Conservation (phyloP, 2,329 filamentous ascomycete species). For the Neobulgaria alba region DNA sequence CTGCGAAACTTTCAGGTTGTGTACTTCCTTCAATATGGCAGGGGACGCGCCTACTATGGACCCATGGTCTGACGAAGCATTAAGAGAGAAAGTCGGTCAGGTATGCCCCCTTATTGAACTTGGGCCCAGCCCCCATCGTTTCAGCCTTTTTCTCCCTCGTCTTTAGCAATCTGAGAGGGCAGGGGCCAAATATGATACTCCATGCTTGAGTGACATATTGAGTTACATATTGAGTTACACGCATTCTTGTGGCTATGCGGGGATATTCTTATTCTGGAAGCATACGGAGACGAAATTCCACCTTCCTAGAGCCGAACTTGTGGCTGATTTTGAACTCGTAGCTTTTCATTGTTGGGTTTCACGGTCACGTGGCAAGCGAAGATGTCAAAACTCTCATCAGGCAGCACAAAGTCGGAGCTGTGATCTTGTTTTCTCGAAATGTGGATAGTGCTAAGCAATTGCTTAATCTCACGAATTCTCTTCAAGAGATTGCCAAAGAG, state of each 20-base stretch:
- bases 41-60: neutral
- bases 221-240: too few relatives aligned
- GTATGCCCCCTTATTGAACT: constrained; percentile 16
- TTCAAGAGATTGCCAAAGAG: constrained; percentile 33
- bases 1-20: too few relatives aligned
- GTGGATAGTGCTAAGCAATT: constrained; percentile 32
- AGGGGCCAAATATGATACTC: too few relatives aligned
- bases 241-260: too few relatives aligned
- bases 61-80: constrained; percentile 18
- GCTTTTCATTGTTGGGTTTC: constrained; percentile 38
- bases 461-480: constrained; percentile 28
- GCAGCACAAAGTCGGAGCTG: constrained; percentile 33
- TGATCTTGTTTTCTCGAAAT: constrained; percentile 36
- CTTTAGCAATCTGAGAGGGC: too few relatives aligned
- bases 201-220: too few relatives aligned
- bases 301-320: too few relatives aligned
- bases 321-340: too few relatives aligned
- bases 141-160: too few relatives aligned
- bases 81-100: constrained; percentile 22
- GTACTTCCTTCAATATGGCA: neutral
- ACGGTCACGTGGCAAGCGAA: constrained; percentile 31
- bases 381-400: constrained; percentile 36
- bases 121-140: too few relatives aligned
- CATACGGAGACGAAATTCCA: too few relatives aligned
- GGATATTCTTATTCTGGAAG: too few relatives aligned